These are phyloP conservation scores for Cucumis cinereus DNA, from an alignment of 306 rosid genomes.

Conservation along the genomic window DNA sequence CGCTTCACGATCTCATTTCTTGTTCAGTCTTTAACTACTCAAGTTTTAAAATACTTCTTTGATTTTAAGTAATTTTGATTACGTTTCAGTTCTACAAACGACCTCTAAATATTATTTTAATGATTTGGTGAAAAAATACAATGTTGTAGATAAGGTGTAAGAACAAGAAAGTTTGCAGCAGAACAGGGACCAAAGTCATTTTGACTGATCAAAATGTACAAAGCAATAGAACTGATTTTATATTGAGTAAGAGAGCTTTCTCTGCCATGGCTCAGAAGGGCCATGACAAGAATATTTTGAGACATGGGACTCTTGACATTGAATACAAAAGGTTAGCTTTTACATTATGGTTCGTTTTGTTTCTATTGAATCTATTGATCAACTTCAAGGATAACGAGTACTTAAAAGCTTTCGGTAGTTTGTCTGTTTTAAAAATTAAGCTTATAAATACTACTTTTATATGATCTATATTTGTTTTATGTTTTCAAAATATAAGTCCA, in stretches of 20 bases:
- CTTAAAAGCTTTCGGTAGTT: too few species aligned
- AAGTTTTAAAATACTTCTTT: too few species aligned
- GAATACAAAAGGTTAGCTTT: slow-evolving; percentile 58
- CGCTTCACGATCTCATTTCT: too few species aligned
- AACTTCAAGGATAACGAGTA: too few species aligned
- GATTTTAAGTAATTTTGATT: too few species aligned
- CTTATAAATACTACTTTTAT: too few species aligned
- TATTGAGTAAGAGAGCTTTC: slow-evolving; percentile 65
- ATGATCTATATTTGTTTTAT: too few species aligned
- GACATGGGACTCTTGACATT: slow-evolving; percentile 45
- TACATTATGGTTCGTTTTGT: background rate
- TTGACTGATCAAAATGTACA: slow-evolving; percentile 51
- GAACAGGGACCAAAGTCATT: slow-evolving; percentile 41
- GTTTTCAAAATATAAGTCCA: too few species aligned
- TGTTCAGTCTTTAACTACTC: too few species aligned
- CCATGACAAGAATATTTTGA: slow-evolving; percentile 23
- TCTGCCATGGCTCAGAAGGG: slow-evolving; percentile 50
- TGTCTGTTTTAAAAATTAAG: too few species aligned
- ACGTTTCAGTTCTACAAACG: too few species aligned
- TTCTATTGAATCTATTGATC: background rate
- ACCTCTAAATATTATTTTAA: too few species aligned
- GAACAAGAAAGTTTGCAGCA: slow-evolving; percentile 31
- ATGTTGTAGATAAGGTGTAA: slow-evolving; percentile 70
- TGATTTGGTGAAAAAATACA: background rate
- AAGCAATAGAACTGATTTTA: slow-evolving; percentile 45